Evolutionary conservation across 176 grass and related monocot species (phyloP).

Genomic region (Oryza brachyantha): DNA sequence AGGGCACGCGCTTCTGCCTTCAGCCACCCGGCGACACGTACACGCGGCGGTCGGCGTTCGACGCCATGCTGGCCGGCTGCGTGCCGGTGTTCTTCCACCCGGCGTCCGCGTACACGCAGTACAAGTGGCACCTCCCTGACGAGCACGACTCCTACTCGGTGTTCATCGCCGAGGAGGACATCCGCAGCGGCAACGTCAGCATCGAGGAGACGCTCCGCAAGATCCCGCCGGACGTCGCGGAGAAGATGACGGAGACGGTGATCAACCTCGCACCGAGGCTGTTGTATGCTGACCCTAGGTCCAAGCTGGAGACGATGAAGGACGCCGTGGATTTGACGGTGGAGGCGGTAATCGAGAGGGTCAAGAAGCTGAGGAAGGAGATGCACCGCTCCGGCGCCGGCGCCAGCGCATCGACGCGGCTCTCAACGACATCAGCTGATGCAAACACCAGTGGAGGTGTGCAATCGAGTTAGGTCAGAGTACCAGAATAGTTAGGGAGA

Average conservation of each 20-base stretch:
- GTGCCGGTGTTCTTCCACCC: constrained; percentile 79
- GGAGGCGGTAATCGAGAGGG: constrained; percentile 48
- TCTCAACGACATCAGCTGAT: neutral
- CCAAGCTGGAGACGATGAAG: constrained; percentile 53
- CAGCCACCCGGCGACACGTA: constrained; percentile 64
- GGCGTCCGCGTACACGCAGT: constrained; percentile 55
- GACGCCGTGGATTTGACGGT: constrained; percentile 70
- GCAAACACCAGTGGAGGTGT: neutral
- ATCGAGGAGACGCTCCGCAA: constrained; percentile 57
- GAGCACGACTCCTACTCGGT: constrained; percentile 52
- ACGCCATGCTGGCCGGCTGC: constrained; percentile 76
- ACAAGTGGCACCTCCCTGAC: constrained; percentile 70
- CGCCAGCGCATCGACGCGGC: neutral
- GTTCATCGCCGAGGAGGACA: constrained; percentile 56
- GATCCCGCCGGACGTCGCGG: constrained; percentile 42
- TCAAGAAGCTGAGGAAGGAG: constrained; percentile 40
- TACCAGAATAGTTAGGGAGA: neutral
- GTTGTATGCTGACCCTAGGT: constrained; percentile 67
- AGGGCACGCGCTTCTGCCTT: constrained; percentile 70
- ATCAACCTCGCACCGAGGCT: constrained; percentile 62
- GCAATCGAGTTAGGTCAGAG: constrained; percentile 1
- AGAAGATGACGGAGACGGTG: constrained; percentile 60
- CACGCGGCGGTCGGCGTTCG: constrained; percentile 69
- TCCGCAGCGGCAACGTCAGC: constrained; percentile 44
- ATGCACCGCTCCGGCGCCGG: neutral